Evolutionary conservation across 139 green algal genomes (phyloP), one percentile per base, ranked within the genome.

Genomic region (Chlorella sp.): DNA sequence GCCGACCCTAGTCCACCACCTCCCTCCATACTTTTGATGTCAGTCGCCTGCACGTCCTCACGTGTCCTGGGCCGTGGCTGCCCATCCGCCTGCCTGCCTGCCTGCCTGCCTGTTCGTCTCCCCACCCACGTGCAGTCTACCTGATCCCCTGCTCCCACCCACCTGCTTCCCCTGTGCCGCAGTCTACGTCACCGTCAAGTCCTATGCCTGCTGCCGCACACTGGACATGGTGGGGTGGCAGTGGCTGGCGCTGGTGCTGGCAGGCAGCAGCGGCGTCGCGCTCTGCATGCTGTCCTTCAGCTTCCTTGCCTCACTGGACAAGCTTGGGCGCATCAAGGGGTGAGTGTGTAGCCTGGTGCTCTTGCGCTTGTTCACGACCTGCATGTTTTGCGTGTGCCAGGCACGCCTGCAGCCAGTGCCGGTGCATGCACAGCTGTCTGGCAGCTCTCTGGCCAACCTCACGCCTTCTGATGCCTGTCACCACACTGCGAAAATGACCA

Each of bases 201-300:
- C 30, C n/a, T 90, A 69, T 53, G 75, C 57, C 39, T 92, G 89
- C 86, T 92, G 89, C 73, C 37, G 53, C 19, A 39, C 28, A 3
- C 73, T 92, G 24, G 76, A 92, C 75, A 37, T 66, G 28, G 42
- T 71, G 9, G 89, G 89, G 32, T 37, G 60, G 40, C 32, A 91
- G 64, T 92, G 89, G 85, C 36, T 82, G 32, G 89, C 48, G 18
- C 84, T 92, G 30, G 18, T 92, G 5, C 36, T 92, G 21, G 75
- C 89, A 26, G 83, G 83, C 28, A 64, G 64, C 83, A 68, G 30
- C 48, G 79, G 28, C 42, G 28, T 36, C 28, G 79, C 42, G 42
- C 28, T 85, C 42, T 66, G 79, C 79, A 28, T 36, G 28, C 81
- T 88, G 61, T 39, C 53, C 61, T 79, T 91, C 36, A 40, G 79